Percentiles rank a stretch among this genome's conserved stretches.
phyloP scores from a whole-genome alignment of 345 rosid genomes.

The Populus tremula region DNA sequence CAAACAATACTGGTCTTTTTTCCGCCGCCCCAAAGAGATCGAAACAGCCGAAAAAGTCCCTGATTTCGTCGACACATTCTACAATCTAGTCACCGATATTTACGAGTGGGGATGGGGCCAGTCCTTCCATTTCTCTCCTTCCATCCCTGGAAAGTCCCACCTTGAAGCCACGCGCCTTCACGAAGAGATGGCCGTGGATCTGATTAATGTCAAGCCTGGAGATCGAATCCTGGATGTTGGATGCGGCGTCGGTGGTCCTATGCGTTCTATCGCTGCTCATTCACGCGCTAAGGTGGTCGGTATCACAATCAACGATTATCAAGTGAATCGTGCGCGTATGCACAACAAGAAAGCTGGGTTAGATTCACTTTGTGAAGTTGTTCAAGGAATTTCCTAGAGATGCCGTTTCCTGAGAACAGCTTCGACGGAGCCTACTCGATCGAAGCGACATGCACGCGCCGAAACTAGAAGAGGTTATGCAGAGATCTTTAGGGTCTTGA shows the following conservation, averaged over 20 bases:
- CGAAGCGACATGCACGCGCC: constrained; percentile 99
- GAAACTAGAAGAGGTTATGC: constrained; percentile 77
- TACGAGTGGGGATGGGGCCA: constrained; percentile 99
- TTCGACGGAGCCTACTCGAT: constrained; percentile 98
- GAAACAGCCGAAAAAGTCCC: constrained; percentile 77
- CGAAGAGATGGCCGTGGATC: constrained; percentile 85
- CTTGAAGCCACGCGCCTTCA: constrained; percentile 82
- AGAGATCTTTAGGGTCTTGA: constrained; percentile 74
- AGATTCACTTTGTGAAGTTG: constrained; percentile 74
- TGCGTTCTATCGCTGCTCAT: constrained; percentile 97
- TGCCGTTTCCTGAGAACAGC: constrained; percentile 74
- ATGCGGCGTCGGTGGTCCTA: constrained; percentile 96
- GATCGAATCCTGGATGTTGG: constrained; percentile 76
- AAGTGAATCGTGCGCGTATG: constrained; percentile 73
- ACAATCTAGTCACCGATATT: constrained; percentile 89
- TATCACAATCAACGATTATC: constrained; percentile 94
- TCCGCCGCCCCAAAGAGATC: constrained; percentile 84
- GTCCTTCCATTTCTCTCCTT: constrained; percentile 93
- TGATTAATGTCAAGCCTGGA: constrained; percentile 57
- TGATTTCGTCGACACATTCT: constrained; percentile 86
- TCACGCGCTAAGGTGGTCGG: constrained; percentile 81
- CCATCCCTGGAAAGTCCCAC: constrained; percentile 71
- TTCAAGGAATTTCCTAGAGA: constrained; percentile 80
- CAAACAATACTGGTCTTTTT: constrained; percentile 80
- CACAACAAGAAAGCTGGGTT: constrained; percentile 91